Evolutionary conservation across 1,139 yeast genomes (phyloP).

Genomic region (Arxiozyma heterogenica): DNA sequence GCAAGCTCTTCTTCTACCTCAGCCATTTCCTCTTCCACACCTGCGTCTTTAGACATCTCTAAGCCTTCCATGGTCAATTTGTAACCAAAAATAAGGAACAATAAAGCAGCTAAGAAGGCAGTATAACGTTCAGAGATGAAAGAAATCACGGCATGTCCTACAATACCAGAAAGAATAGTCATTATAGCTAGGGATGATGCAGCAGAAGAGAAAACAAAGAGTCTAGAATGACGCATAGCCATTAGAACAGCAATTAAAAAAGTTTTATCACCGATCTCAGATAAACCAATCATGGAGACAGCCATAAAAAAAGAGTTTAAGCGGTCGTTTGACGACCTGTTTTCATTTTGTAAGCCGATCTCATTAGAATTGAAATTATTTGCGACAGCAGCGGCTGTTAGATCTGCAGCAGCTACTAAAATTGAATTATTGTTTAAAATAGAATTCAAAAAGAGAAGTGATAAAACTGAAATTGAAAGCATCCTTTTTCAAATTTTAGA

Average conservation of each 20-base stretch:
- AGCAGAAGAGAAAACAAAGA: constrained; percentile 79
- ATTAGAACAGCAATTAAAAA: constrained; percentile 91
- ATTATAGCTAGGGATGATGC: constrained; percentile 78
- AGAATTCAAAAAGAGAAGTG: background rate
- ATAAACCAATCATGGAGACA: constrained; percentile 76
- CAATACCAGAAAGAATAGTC: constrained; percentile 84
- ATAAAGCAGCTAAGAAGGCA: constrained; percentile 66
- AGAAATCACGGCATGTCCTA: constrained; percentile 86
- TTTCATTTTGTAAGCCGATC: background rate
- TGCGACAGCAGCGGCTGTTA: constrained; percentile 1
- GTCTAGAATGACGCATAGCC: constrained; percentile 90
- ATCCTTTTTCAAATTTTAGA: no score
- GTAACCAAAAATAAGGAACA: constrained; percentile 77
- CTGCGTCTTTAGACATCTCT: constrained; percentile 68
- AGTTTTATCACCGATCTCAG: constrained; percentile 96
- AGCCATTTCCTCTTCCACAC: constrained; percentile 90
- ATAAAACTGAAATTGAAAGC: constrained; percentile 1
- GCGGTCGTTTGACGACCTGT: background rate
- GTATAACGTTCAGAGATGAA: constrained; percentile 73
- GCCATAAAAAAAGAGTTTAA: constrained; percentile 50
- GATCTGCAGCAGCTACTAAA: background rate
- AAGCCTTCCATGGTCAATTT: constrained; percentile 73
- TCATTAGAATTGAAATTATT: background rate
- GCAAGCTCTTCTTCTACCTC: constrained; percentile 94
- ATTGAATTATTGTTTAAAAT: background rate